Evolutionary conservation across 805 yeast species (phyloP).

Genomic region (Barnettozyma sp.): DNA sequence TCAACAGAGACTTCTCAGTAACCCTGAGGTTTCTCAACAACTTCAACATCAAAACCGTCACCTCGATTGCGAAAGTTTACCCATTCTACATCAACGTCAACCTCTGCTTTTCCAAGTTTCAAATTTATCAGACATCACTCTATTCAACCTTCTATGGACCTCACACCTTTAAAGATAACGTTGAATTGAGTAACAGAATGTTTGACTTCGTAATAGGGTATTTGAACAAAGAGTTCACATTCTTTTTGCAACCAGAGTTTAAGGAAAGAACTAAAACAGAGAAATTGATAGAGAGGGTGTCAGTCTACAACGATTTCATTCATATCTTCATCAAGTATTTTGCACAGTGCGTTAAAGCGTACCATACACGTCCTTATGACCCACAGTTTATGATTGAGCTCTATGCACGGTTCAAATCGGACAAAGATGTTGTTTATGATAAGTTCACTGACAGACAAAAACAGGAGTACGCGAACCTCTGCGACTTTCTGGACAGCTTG

Average conservation of each 20-base stretch:
- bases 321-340: conserved; percentile 21
- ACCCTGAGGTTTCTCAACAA: conserved; percentile 22
- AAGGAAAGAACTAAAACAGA: conserved; percentile 10
- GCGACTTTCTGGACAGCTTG: conserved; percentile 10
- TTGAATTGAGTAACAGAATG: conserved; percentile 18
- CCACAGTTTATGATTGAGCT: conserved; percentile 26
- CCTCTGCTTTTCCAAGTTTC: conserved; percentile 23
- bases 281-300: conserved; percentile 16
- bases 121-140: conserved; percentile 20
- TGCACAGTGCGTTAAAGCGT: conserved; percentile 28
- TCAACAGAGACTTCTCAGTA: conserved; percentile 23
- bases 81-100: conserved; percentile 18
- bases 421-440: conserved; percentile 16
- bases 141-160: conserved; percentile 20
- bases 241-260: conserved; percentile 13
- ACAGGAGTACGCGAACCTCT: conserved; percentile 15
- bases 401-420: conserved; percentile 16
- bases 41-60: conserved; percentile 15
- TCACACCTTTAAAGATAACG: conserved; percentile 20
- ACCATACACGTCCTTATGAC: conserved; percentile 28
- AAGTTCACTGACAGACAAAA: conserved; percentile 11
- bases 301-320: conserved; percentile 17
- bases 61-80: conserved; percentile 9
- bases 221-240: conserved; percentile 16
- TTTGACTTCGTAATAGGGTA: conserved; percentile 19